A percentile compares a stretch with the other conserved stretches of the same genome.
Evolutionary conservation across 371 early-diverging fungal genomes (phyloP).

Genomic region (Fennellomyces sp.): DNA sequence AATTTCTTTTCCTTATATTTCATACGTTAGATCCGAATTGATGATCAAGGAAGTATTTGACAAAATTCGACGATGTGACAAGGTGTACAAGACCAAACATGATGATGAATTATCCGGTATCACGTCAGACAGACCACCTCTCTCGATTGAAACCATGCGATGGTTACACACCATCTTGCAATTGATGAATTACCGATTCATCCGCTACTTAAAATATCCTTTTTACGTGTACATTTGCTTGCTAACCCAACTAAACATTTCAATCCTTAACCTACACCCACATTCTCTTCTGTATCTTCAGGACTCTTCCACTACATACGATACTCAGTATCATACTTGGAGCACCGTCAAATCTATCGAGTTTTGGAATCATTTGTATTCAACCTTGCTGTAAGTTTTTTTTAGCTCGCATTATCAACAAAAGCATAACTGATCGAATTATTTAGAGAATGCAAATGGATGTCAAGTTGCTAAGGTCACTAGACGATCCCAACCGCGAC

Average conservation of each 20-base stretch:
- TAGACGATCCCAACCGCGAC: slow-evolving; percentile 65
- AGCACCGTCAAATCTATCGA: slow-evolving; percentile 68
- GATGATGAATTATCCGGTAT: slow-evolving; percentile 2
- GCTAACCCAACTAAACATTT: neutral
- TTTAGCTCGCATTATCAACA: neutral
- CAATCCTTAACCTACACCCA: slow-evolving; percentile 41
- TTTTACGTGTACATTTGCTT: neutral
- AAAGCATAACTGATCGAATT: neutral
- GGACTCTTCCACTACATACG: slow-evolving; percentile 66
- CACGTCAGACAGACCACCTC: slow-evolving; percentile 15
- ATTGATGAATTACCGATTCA: slow-evolving; percentile 72
- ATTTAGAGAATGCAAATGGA: slow-evolving; percentile 61
- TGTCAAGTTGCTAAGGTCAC: slow-evolving; percentile 58
- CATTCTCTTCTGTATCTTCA: slow-evolving; percentile 45
- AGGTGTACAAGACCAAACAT: slow-evolving; percentile 47
- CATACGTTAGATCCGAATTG: slow-evolving; percentile 55
- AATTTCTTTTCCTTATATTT: neutral
- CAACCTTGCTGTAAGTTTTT: slow-evolving; percentile 51
- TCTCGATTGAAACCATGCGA: slow-evolving; percentile 61
- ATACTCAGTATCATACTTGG: slow-evolving; percentile 63
- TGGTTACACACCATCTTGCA: slow-evolving; percentile 82
- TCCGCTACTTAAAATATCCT: slow-evolving; percentile 54
- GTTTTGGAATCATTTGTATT: slow-evolving; percentile 67
- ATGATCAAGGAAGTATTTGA: slow-evolving; percentile 80
- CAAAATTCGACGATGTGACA: slow-evolving; percentile 73